These are phyloP conservation scores for Euphorbia tirucalli DNA, from an alignment of 345 rosid species.

Conservation along the genomic window DNA sequence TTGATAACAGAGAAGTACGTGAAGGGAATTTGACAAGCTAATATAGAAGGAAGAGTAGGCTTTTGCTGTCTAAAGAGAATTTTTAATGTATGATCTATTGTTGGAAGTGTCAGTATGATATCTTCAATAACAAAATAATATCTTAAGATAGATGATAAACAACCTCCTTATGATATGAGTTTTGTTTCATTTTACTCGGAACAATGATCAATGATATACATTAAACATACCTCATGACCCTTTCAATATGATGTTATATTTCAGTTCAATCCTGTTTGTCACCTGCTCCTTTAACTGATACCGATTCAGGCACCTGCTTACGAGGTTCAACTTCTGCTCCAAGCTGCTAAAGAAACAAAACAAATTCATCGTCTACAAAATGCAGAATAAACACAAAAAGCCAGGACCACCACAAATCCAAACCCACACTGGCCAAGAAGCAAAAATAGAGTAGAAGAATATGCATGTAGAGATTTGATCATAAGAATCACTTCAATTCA, in stretches of 20 bases:
- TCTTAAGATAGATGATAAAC: neutral
- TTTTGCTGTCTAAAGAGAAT: neutral
- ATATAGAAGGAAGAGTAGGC: no score
- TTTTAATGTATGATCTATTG: neutral
- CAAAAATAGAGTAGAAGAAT: neutral
- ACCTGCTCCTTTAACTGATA: neutral
- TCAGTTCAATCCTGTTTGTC: constrained; percentile 7
- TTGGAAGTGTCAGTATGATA: neutral
- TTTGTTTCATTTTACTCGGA: neutral
- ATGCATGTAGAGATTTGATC: neutral
- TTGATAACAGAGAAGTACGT: no score
- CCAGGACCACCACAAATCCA: neutral
- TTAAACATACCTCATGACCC: neutral
- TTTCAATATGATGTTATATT: neutral
- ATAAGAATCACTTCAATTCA: neutral
- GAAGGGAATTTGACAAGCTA: neutral
- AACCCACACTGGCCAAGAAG: neutral
- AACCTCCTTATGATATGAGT: no score
- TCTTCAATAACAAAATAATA: neutral
- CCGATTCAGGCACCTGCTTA: neutral
- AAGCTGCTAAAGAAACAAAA: neutral
- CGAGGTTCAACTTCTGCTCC: constrained; percentile 12
- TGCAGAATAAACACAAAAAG: neutral
- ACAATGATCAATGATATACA: neutral
- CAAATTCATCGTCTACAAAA: neutral